A percentile compares a stretch with the other conserved stretches of the same genome.
phyloP scores from a whole-genome alignment of 352 stramenopile genomes.

The Phytophthora pisi region DNA sequence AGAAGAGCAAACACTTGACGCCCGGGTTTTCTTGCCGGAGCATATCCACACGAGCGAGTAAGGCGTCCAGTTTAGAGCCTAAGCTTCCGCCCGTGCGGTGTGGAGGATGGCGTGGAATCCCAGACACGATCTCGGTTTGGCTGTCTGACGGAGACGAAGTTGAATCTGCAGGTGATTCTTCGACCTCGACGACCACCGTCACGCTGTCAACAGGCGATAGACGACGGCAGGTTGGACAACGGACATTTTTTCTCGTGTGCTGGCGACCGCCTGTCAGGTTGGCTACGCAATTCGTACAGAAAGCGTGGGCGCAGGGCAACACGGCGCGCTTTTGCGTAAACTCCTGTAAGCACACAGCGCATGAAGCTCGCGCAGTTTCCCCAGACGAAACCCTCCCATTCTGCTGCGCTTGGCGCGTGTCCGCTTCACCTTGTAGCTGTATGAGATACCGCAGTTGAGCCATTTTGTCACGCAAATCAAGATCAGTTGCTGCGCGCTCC shows the following conservation, averaged over 20 bases:
- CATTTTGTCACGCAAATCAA: slow-evolving; percentile 54
- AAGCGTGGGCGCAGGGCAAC: slow-evolving; percentile 88
- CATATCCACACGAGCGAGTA: slow-evolving; percentile 52
- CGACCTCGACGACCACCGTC: slow-evolving; percentile 30
- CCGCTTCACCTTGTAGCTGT: slow-evolving; percentile 44
- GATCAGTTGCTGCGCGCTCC: slow-evolving; percentile 48
- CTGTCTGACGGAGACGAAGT: slow-evolving; percentile 9
- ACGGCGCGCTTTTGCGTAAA: slow-evolving; percentile 71
- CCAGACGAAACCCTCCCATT: not conserved
- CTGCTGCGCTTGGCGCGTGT: slow-evolving; percentile 6
- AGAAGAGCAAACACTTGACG: slow-evolving; percentile 92
- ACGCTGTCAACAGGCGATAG: slow-evolving; percentile 29
- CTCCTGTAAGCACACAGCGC: slow-evolving; percentile 81
- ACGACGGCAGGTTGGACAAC: slow-evolving; percentile 67
- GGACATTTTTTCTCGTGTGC: slow-evolving; percentile 33
- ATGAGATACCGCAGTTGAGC: slow-evolving; percentile 68
- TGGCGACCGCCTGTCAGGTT: slow-evolving; percentile 35
- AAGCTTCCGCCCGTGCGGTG: slow-evolving; percentile 38
- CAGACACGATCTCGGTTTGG: slow-evolving; percentile 2
- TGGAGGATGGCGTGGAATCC: not conserved
- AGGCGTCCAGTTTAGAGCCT: slow-evolving; percentile 76
- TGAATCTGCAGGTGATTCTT: not conserved
- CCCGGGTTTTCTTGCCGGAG: slow-evolving; percentile 54
- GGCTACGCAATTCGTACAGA: slow-evolving; percentile 62
- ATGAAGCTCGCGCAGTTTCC: slow-evolving; percentile 37